Conservation (phyloP, 352 stramenopile genomes). For the Salisapilia sapeloensis region DNA sequence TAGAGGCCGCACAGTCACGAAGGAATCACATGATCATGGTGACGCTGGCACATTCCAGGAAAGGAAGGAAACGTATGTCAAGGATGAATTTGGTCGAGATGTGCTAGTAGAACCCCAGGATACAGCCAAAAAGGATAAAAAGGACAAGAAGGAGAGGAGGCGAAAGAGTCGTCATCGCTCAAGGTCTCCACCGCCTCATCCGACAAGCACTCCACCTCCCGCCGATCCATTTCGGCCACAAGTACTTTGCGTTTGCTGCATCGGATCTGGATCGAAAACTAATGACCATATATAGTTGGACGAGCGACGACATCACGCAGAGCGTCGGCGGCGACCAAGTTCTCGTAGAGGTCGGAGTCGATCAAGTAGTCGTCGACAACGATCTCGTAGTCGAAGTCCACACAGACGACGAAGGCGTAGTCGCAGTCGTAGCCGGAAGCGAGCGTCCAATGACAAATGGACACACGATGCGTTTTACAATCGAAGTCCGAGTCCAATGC, state of each 20-base stretch:
- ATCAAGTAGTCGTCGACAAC: conserved; percentile 1
- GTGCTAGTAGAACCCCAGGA: conserved; percentile 9
- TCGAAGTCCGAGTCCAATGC: conserved; percentile 53
- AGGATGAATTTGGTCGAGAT: conserved; percentile 73
- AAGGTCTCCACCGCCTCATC: conserved; percentile 6
- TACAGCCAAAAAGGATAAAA: conserved; percentile 8
- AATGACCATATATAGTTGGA: conserved; percentile 5
- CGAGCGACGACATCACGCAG: not conserved
- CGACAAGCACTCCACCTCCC: conserved; percentile 25
- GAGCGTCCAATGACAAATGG: conserved; percentile 23
- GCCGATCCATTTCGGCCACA: conserved; percentile 43
- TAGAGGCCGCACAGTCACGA: too few relatives aligned
- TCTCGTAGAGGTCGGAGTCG: conserved; percentile 4
- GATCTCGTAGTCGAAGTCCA: conserved; percentile 3
- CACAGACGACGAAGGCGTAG: conserved; percentile 6
- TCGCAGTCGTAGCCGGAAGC: conserved; percentile 3
- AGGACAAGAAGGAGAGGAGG: conserved; percentile 6
- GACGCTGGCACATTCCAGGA: too few relatives aligned
- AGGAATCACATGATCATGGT: too few relatives aligned
- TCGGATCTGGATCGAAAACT: conserved; percentile 2
- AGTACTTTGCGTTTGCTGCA: conserved; percentile 6
- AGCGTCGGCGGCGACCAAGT: not conserved
- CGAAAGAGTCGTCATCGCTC: conserved; percentile 5
- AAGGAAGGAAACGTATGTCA: too few relatives aligned
- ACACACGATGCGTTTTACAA: conserved; percentile 55